phyloP scores from a whole-genome alignment of 164 flowering plant genomes.

The Cinnamomum chago region DNA sequence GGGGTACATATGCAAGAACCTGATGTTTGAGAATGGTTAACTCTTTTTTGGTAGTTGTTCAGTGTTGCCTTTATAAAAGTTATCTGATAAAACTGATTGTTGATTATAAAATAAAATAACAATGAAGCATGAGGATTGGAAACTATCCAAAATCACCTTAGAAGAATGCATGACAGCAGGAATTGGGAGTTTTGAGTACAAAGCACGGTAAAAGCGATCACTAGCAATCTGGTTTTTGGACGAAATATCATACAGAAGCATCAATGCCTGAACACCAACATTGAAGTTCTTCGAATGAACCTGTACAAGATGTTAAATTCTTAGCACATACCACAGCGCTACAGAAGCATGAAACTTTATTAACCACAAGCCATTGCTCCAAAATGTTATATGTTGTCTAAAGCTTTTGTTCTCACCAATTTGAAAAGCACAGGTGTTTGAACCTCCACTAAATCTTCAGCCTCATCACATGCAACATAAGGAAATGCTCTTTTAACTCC shows the following conservation, averaged over 20 bases:
- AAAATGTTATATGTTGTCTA: neutral
- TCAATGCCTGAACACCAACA: conserved; percentile 89
- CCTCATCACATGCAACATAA: conserved; percentile 71
- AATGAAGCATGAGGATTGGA: neutral
- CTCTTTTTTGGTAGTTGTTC: neutral
- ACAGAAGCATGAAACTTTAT: neutral
- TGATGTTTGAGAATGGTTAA: neutral
- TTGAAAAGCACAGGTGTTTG: conserved; percentile 89
- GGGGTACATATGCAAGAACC: neutral
- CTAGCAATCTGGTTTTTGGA: conserved; percentile 89
- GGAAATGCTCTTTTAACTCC: conserved; percentile 99
- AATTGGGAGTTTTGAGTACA: conserved; percentile 81
- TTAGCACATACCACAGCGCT: neutral
- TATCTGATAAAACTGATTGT: neutral
- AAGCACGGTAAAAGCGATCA: conserved; percentile 90
- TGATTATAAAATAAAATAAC: neutral
- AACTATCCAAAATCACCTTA: conserved; percentile 40
- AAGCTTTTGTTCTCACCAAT: conserved; percentile 44
- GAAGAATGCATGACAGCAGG: conserved; percentile 92
- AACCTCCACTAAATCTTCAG: conserved; percentile 75
- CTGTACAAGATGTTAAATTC: conserved; percentile 31
- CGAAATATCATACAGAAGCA: conserved; percentile 91
- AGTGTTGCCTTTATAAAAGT: neutral
- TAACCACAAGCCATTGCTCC: neutral
- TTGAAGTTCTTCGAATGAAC: conserved; percentile 95